Evolutionary conservation across 2,329 filamentous ascomycete genomes (phyloP).

Genomic region (Hypoxylon sp.): DNA sequence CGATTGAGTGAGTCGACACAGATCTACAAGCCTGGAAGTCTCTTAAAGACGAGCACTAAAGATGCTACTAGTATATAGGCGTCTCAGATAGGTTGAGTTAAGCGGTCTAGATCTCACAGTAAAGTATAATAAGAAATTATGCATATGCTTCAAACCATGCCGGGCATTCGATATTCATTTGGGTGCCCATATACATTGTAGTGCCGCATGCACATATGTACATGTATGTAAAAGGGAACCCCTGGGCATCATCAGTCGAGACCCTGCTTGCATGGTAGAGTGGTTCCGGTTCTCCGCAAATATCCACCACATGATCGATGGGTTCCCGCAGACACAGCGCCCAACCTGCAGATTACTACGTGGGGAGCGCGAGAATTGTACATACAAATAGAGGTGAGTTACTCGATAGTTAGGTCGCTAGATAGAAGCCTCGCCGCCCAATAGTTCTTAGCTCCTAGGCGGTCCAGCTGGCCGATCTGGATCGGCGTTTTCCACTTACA

Average conservation of each 20-base stretch:
- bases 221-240: conserved; percentile 22
- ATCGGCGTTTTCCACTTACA: conserved; percentile 30
- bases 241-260: conserved; percentile 37
- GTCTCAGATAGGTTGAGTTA: conserved; percentile 34
- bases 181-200: conserved; percentile 12
- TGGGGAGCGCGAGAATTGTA: conserved; percentile 17
- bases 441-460: conserved; percentile 16
- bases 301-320: conserved; percentile 44
- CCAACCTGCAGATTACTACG: conserved; percentile 32
- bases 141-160: conserved; percentile 29
- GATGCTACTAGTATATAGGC: conserved; percentile 26
- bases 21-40: conserved; percentile 8
- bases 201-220: conserved; percentile 16
- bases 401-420: conserved; percentile 14
- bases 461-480: conserved; percentile 31
- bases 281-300: conserved; percentile 41
- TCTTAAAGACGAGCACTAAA: conserved; percentile 17
- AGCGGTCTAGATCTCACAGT: conserved; percentile 37
- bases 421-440: conserved; percentile 16
- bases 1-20: conserved; percentile 20
- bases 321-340: conserved; percentile 41
- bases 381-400: conserved; percentile 21
- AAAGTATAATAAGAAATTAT: conserved; percentile 18
- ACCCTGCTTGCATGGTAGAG: conserved; percentile 44
- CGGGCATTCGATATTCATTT: conserved; percentile 32